Evolutionary conservation across 2,329 filamentous ascomycete species (phyloP), one percentile per base, ranked within the genome.

Genomic region (Beauveria varroae): DNA sequence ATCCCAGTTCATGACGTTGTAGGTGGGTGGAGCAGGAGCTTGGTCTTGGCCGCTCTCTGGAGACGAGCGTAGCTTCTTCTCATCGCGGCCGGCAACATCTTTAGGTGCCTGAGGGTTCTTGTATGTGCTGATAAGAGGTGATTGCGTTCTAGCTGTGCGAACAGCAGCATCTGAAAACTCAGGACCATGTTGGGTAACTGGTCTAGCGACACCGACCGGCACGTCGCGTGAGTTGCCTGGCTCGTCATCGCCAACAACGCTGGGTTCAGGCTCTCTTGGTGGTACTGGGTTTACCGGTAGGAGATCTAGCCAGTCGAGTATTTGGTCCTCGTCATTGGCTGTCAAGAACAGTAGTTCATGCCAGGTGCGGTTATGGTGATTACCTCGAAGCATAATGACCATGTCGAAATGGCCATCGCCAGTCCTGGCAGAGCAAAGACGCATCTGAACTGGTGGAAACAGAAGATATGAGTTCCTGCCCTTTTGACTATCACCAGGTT

Each of bases 241-340:
- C 41, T 62, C 68, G 6, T 63, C 61, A 30, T 70, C 71, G 18
- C 67, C 69, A 46, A 72, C 62, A 5, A 72, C 64, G 58, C 70
- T 72, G 5, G 74, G 71, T 54, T 76, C 73, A 9, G 70, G 68
- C 52, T 74, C 70, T 24, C 68, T 63, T 0, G 82, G 81, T 2
- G 83, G 80, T 12, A 81, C 69, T 1, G 82, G 82, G 28, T 69
- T 73, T 46, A 75, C 75, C 18, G 82, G 82, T 2, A 98, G 77
- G 74, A 97, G 90, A 44, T 89, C 83, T 43, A 97, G 78, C 95
- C 95, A 99, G 73, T 98, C 95, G 18, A 84, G 77, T 6, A 88
- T 86, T 63, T 92, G 86, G 61, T 90, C 87, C 64, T 92, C 87
- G 69, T 90, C 85, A 58, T 93, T 88, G 3, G 89, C 85, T 10